Conservation (phyloP, 345 rosid species). For the Microthlaspi erraticum region DNA sequence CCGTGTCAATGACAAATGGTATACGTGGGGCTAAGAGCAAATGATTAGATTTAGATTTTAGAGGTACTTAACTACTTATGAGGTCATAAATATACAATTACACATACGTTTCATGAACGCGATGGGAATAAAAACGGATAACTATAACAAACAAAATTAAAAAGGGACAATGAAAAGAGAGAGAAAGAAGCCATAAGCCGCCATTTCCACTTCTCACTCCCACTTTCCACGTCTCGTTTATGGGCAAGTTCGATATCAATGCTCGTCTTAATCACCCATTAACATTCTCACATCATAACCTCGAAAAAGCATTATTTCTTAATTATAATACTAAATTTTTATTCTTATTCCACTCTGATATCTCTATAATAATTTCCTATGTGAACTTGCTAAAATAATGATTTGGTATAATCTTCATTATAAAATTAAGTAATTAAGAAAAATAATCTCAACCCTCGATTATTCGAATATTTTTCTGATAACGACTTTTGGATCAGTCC, state of each 20-base stretch:
- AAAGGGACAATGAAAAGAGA: background rate
- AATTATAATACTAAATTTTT: slow-evolving; percentile 8
- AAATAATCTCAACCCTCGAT: slow-evolving; percentile 6
- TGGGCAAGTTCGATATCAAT: slow-evolving; percentile 30
- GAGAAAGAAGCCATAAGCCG: slow-evolving; percentile 33
- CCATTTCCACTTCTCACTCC: slow-evolving; percentile 43
- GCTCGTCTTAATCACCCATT: slow-evolving; percentile 43
- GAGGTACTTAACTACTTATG: too few relatives aligned
- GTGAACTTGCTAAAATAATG: background rate
- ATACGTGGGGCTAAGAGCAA: background rate
- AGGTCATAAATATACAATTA: background rate
- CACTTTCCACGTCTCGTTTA: slow-evolving; percentile 37
- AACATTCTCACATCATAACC: slow-evolving; percentile 35
- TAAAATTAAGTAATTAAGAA: background rate
- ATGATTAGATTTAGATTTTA: background rate
- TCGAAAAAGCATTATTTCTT: slow-evolving; percentile 23
- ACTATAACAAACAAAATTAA: background rate
- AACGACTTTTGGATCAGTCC: background rate
- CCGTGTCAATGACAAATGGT: background rate
- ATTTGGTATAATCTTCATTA: background rate
- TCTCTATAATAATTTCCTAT: background rate
- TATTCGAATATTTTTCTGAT: background rate
- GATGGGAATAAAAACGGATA: background rate
- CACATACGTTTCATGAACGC: background rate
- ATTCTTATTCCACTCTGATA: slow-evolving; percentile 30